Base-by-base conservation (phyloP, 2,329 filamentous ascomycete genomes). In the Colletotrichum viniferum region DNA sequence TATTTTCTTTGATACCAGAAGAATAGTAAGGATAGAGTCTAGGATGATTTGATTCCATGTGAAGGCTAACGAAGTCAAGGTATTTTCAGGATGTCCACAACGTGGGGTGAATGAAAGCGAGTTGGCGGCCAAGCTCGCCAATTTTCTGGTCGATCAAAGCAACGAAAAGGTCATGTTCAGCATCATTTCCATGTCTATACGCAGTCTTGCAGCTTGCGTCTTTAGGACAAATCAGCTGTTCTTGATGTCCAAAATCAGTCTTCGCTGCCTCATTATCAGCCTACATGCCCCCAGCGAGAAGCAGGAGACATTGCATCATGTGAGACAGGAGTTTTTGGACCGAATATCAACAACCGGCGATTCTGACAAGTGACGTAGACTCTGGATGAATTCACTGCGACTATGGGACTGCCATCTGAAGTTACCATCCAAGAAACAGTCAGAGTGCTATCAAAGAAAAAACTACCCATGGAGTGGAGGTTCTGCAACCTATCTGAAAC, bases 251-350 rank as follows among this genome's bases (percentile, higher is more conserved):
- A 48, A 48, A 7, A 48, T 48, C 43, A 48, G 43, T 48, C 43
- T 48, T 48, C 43, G 43, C 1, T 48, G 43, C n/a, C 43, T 48
- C 43, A 48, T 48, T 13, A 48, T 48, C 10, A 48, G 43, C 43
- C 43, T 48, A 7, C 10, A 21, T 48, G 43, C 43, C 43, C n/a
- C 43, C n/a, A 48, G 18, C 43, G 10, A 48, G 43, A 48, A 3
- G 10, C 43, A 48, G 43, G 43, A 48, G n/a, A 48, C 43, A 21
- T 48, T 48, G 43, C 43, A 48, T 1, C 43, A 48, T 21, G 43
- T 48, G n/a, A 48, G 43, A 13, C 0, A 48, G 43, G 9, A 21
- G 43, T 0, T 0, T 48, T 2, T 7, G 0, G 18, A 48, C 18
- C 10, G 10, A 3, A 48, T 48, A 5, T 48, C n/a, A 48, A 48